Conservation (phyloP, 2,329 filamentous ascomycete genomes). For the Lasiodiplodia hormozganensis region DNA sequence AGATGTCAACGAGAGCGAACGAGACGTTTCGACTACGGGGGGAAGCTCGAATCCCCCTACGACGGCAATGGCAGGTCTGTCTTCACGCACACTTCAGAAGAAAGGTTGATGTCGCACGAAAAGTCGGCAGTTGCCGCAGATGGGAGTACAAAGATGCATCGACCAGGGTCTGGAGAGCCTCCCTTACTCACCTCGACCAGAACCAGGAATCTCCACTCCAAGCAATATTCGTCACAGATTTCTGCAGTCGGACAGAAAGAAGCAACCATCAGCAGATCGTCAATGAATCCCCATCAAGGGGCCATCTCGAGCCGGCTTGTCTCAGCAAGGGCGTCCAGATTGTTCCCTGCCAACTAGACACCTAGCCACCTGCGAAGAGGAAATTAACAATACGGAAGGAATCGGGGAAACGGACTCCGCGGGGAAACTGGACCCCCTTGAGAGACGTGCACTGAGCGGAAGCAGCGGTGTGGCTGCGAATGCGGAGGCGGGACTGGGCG, state of each 20-base stretch:
- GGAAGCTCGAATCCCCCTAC: background rate
- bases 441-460: constrained; percentile 18
- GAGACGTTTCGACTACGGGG: too few species aligned
- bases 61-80: background rate
- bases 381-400: constrained; percentile 3
- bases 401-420: background rate
- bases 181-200: constrained; percentile 24
- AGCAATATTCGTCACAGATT: background rate
- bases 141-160: constrained; percentile 11
- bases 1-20: background rate
- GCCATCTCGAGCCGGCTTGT: background rate
- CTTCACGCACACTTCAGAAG: background rate
- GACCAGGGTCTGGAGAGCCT: constrained; percentile 12
- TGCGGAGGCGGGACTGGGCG: background rate
- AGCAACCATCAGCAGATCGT: background rate
- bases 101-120: constrained; percentile 10
- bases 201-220: constrained; percentile 20
- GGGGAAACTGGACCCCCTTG: background rate
- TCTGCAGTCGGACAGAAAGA: constrained; percentile 2
- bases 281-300: constrained; percentile 1
- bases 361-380: background rate
- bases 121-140: constrained; percentile 12
- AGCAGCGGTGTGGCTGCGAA: constrained; percentile 19
- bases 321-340: constrained; percentile 17
- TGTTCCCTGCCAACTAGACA: constrained; percentile 1